These are phyloP conservation scores for Kernera saxatilis DNA, from an alignment of 345 rosid genomes.

Conservation along the genomic window DNA sequence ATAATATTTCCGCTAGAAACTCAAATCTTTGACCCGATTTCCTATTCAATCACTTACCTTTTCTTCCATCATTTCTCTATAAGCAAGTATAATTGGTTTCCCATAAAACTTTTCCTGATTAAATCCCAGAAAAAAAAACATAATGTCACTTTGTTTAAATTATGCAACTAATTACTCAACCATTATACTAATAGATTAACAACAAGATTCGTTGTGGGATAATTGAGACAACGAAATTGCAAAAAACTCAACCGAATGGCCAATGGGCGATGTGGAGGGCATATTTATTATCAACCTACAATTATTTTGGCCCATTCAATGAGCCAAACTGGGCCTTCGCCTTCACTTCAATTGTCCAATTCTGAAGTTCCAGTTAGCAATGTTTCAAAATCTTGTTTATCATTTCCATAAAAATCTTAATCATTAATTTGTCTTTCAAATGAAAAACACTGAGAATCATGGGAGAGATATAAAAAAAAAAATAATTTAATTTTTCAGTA, in stretches of 20 bases:
- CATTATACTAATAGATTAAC: too few species aligned
- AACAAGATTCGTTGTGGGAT: not conserved
- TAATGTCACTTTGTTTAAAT: too few species aligned
- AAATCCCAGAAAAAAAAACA: not conserved
- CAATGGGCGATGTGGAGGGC: not conserved
- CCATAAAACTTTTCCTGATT: constrained; percentile 70
- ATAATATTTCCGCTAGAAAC: too few species aligned
- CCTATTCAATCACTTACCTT: constrained; percentile 70
- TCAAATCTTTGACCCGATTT: too few species aligned
- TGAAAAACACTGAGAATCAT: not conserved
- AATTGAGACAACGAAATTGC: not conserved
- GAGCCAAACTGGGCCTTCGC: not conserved
- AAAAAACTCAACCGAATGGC: not conserved
- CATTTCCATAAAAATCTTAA: not conserved
- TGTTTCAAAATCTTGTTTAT: not conserved
- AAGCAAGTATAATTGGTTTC: constrained; percentile 56
- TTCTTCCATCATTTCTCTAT: constrained; percentile 93
- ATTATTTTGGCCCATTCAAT: not conserved
- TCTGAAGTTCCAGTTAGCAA: not conserved
- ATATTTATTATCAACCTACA: not conserved
- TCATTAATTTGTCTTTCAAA: not conserved
- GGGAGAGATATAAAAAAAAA: not conserved
- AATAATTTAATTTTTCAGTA: too few species aligned
- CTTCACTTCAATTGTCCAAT: not conserved
- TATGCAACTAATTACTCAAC: too few species aligned